Evolutionary conservation across 2,329 filamentous ascomycete genomes (phyloP).

Genomic region (Botrytis porri): DNA sequence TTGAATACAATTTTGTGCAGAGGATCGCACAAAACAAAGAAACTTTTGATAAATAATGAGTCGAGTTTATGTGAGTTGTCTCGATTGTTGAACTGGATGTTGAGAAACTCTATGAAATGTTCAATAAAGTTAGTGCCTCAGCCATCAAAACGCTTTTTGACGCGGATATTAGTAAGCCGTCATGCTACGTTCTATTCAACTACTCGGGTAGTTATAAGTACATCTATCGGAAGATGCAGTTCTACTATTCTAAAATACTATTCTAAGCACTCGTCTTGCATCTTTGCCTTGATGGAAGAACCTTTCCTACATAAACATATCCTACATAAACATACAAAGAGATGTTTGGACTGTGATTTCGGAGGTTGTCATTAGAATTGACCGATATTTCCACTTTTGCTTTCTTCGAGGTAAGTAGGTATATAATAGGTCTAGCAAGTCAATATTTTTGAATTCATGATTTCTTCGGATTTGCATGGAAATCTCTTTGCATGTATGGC

Average conservation of each 20-base stretch:
- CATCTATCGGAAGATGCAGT: not conserved
- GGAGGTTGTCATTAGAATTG: not conserved
- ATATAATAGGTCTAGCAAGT: not conserved
- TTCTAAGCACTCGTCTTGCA: not conserved
- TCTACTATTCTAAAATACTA: not conserved
- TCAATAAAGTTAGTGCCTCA: not conserved
- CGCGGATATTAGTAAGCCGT: too few species aligned
- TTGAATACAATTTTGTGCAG: not conserved
- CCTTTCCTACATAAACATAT: not conserved
- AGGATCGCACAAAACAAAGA: not conserved
- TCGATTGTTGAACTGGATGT: not conserved
- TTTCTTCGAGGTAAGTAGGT: not conserved
- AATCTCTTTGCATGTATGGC: not conserved
- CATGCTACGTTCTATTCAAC: too few species aligned
- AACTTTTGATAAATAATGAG: not conserved
- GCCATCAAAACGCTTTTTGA: not conserved
- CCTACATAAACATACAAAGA: not conserved
- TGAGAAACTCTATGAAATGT: not conserved
- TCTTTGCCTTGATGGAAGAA: not conserved
- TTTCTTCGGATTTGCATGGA: not conserved
- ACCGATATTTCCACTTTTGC: not conserved
- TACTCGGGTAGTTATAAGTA: too few species aligned
- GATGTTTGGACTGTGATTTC: not conserved
- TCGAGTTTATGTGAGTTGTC: not conserved
- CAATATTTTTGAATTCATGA: not conserved